Evolutionary conservation across 208 protist species (phyloP), one percentile per base, ranked within the genome.

Genomic region (Acanthamoeba culbertsoni): DNA sequence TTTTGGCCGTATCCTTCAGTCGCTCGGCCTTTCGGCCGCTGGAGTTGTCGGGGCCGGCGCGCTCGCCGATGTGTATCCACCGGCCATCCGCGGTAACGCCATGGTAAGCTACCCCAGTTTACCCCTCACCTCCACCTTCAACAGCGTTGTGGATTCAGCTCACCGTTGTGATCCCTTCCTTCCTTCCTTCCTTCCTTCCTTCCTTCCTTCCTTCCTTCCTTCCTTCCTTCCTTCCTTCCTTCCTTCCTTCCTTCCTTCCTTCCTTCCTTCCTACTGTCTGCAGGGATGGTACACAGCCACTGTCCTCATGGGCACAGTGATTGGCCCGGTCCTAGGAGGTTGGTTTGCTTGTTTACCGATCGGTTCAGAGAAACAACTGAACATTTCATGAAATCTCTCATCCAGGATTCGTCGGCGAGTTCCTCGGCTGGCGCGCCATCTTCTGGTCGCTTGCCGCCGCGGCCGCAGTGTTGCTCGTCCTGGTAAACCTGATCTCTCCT

Each of bases 221-320:
- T 37, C 10, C 3, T 77, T 16, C 45, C 57, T 8, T 18, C 48
- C 48, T 18, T 23, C 8, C 8, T 18, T 55, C 18, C 12, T 55
- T 8, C 48, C 18, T 18, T 55, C 8, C 48, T 55, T 18, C 18
- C 48, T 18, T 55, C 48, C n/a, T n/a, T 20, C 26, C 6, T 18
- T n/a, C 31, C 37, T 45, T 14, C 55, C 20, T 7, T 28, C 55
- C 23, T 18, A 55, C 48, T n/a, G 48, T 55, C 5, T 37, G 26
- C 26, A 84, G 73, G 73, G 73, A 31, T 84, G 73, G 73, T 84
- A 84, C 73, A n/a, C 73, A 5, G 73, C 73, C 43, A 84, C 43
- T 18, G 73, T 51, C 5, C 43, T 84, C 18, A 84, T 55, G 73
- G 73, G 73, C 4, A 55, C 73, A 2, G 73, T 84, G 5, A 35